Evolutionary conservation across 208 protist species (phyloP).

Genomic region (Trichomonas vaginalis): DNA sequence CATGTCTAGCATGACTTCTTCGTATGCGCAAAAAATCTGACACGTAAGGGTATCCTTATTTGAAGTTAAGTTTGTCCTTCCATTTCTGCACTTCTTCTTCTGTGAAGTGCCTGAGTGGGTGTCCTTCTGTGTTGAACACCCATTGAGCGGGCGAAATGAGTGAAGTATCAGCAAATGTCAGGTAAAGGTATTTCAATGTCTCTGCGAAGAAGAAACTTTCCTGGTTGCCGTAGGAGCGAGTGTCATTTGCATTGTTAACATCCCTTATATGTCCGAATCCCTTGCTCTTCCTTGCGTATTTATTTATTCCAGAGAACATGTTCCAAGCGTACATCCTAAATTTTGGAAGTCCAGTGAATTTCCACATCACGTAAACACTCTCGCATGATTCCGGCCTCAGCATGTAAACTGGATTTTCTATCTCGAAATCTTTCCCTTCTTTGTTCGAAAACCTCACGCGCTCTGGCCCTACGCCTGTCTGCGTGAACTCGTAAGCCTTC

Average conservation of each 20-base stretch:
- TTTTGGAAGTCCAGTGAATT: constrained; percentile 40
- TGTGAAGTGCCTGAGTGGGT: constrained; percentile 44
- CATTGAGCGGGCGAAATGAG: constrained; percentile 58
- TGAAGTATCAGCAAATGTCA: constrained; percentile 48
- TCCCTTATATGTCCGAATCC: constrained; percentile 38
- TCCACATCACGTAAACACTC: constrained; percentile 29
- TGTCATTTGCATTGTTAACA: constrained; percentile 19
- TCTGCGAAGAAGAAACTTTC: constrained; percentile 67
- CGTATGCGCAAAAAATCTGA: too few relatives aligned
- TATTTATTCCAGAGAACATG: constrained; percentile 50
- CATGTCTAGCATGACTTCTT: too few relatives aligned
- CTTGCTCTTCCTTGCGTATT: constrained; percentile 24
- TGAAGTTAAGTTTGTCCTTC: too few relatives aligned
- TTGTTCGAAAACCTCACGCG: neutral
- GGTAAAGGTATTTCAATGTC: constrained; percentile 67
- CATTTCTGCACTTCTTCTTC: constrained; percentile 14
- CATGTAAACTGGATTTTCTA: constrained; percentile 28
- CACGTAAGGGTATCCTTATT: too few relatives aligned
- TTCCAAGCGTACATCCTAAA: constrained; percentile 57
- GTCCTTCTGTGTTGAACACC: constrained; percentile 69
- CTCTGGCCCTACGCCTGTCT: neutral
- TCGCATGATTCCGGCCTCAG: constrained; percentile 36
- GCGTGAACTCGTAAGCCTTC: too few relatives aligned
- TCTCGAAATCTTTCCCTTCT: neutral
- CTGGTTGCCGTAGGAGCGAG: constrained; percentile 39